Percentiles rank a stretch among this genome's conserved stretches.
Conservation (phyloP, 2,329 filamentous ascomycete genomes). For the Cyclaneusma minus region DNA sequence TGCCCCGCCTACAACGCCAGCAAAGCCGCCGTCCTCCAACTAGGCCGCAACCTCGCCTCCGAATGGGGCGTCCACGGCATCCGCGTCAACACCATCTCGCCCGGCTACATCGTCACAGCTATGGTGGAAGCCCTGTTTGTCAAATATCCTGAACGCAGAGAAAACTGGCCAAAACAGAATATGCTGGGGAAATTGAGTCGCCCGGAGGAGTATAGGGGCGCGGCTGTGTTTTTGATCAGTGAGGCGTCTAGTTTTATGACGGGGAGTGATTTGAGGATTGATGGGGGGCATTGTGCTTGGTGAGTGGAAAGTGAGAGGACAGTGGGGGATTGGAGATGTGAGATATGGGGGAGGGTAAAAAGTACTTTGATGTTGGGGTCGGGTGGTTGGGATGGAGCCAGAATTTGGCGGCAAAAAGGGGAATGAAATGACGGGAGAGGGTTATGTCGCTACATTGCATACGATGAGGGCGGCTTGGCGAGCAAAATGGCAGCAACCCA, state of each 20-base stretch:
- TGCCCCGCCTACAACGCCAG: constrained; percentile 47
- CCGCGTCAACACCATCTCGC: constrained; percentile 47
- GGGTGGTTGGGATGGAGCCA: no score
- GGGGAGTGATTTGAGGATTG: constrained; percentile 34
- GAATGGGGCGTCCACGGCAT: constrained; percentile 47
- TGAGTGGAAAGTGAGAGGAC: no score
- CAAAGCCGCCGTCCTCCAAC: constrained; percentile 43
- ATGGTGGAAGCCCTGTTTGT: constrained; percentile 49
- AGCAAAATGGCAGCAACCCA: no score
- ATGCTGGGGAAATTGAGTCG: constrained; percentile 37
- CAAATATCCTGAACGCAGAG: constrained; percentile 11
- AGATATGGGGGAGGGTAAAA: no score
- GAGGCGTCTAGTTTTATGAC: constrained; percentile 39
- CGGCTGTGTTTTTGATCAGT: constrained; percentile 28
- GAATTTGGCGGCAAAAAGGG: no score
- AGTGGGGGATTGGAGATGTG: no score
- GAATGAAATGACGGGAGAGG: no score
- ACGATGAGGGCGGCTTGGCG: no score
- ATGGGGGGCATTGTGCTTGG: constrained; percentile 38
- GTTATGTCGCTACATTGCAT: no score
- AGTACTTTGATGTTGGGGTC: no score
- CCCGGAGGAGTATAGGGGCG: constrained; percentile 30
- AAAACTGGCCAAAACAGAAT: constrained; percentile 44
- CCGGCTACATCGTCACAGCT: constrained; percentile 39
- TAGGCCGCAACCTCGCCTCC: constrained; percentile 39